Conservation (phyloP, 257 asterid species). For the Solanum etuberosum region DNA sequence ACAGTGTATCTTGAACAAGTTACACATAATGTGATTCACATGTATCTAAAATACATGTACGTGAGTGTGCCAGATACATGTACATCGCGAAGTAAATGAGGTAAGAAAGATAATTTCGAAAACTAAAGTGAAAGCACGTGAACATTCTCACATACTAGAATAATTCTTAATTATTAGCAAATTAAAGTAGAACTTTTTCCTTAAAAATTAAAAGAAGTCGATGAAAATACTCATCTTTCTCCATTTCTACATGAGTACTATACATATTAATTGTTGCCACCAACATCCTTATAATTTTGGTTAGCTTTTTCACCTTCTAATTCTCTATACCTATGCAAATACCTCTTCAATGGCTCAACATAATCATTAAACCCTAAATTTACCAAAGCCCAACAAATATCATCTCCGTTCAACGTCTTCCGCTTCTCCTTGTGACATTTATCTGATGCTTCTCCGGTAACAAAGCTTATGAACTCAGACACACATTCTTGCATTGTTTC, state of each 20-base stretch:
- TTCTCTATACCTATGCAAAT: constrained; percentile 50
- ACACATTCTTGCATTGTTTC: constrained; percentile 75
- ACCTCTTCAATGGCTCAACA: constrained; percentile 41
- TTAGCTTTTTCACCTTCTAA: constrained; percentile 36
- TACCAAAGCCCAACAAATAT: constrained; percentile 48
- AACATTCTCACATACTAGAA: neutral
- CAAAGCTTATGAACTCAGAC: constrained; percentile 66
- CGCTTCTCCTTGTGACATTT: constrained; percentile 56
- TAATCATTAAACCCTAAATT: constrained; percentile 54
- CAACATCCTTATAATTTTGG: no score
- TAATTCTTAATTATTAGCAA: no score
- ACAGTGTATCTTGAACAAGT: neutral
- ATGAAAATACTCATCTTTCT: neutral
- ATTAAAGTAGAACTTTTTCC: no score
- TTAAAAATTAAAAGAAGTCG: neutral
- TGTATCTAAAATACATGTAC: no score
- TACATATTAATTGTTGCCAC: no score
- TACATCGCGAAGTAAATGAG: no score
- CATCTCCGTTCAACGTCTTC: constrained; percentile 64
- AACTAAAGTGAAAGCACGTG: neutral
- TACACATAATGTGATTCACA: neutral
- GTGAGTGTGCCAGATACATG: no score
- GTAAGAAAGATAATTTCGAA: no score
- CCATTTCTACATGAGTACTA: neutral
- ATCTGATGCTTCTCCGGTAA: constrained; percentile 59